Conservation (phyloP, 805 yeast species). For the Teunomyces stri region DNA sequence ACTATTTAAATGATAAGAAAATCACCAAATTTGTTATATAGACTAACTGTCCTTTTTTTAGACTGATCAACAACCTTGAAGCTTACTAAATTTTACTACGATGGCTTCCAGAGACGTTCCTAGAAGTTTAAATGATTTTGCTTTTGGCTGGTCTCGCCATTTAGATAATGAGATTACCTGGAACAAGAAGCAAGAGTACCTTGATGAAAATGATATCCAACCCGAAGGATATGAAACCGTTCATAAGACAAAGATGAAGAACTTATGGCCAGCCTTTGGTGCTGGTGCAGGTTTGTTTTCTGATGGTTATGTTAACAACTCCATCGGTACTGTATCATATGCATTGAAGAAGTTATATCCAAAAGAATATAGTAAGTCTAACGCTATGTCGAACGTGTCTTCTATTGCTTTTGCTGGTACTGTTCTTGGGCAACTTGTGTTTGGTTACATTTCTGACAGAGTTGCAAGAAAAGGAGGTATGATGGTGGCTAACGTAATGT, state of each 20-base stretch:
- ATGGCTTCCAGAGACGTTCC: constrained; percentile 51
- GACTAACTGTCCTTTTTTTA: background rate
- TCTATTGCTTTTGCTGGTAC: constrained; percentile 92
- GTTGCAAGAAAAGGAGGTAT: constrained; percentile 80
- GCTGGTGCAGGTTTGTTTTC: constrained; percentile 93
- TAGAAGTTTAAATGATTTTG: constrained; percentile 31
- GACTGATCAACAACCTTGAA: background rate
- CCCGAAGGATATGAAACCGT: constrained; percentile 6
- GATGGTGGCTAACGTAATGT: constrained; percentile 71
- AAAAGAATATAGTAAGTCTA: constrained; percentile 53
- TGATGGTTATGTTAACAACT: constrained; percentile 89
- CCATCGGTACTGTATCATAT: constrained; percentile 74
- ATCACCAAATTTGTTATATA: background rate
- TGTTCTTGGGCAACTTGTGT: constrained; percentile 77
- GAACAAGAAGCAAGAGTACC: constrained; percentile 22
- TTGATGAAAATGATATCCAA: constrained; percentile 13
- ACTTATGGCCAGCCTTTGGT: constrained; percentile 29
- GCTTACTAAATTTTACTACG: background rate
- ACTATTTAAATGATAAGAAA: constrained; percentile 2
- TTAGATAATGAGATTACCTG: constrained; percentile 44
- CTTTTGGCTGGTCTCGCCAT: constrained; percentile 42
- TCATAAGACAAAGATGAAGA: constrained; percentile 19
- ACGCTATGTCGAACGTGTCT: constrained; percentile 75
- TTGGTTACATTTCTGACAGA: constrained; percentile 80
- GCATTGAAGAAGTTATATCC: constrained; percentile 70